Conservation (phyloP, 352 stramenopile genomes). For the Pythium monospermum region DNA sequence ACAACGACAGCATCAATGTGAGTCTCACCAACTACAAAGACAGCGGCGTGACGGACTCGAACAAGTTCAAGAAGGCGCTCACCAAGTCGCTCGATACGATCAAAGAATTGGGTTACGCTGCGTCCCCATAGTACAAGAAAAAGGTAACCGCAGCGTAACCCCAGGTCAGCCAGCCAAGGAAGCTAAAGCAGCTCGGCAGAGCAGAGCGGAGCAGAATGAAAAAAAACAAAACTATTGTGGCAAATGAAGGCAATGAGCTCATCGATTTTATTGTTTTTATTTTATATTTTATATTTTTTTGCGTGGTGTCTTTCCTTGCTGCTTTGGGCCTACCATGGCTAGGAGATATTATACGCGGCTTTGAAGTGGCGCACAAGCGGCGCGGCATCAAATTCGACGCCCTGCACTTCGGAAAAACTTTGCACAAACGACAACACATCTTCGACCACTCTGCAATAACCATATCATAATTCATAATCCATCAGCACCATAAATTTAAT, state of each 20-base stretch:
- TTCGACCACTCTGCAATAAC: slow-evolving; percentile 46
- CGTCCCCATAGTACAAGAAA: too few species aligned
- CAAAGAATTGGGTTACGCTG: slow-evolving; percentile 64
- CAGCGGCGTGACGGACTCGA: slow-evolving; percentile 55
- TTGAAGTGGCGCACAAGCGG: slow-evolving; percentile 60
- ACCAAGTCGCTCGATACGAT: slow-evolving; percentile 72
- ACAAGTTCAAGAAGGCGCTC: slow-evolving; percentile 65
- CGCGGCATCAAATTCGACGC: slow-evolving; percentile 60
- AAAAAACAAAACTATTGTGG: too few species aligned
- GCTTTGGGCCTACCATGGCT: neutral
- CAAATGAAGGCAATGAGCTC: neutral
- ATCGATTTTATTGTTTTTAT: too few species aligned
- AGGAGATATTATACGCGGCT: slow-evolving; percentile 37
- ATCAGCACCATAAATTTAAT: neutral
- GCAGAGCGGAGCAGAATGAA: too few species aligned
- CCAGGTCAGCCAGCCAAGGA: neutral
- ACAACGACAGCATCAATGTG: slow-evolving; percentile 79
- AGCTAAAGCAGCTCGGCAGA: neutral
- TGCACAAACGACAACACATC: slow-evolving; percentile 71
- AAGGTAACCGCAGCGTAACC: slow-evolving; percentile 31
- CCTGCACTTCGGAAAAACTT: slow-evolving; percentile 67
- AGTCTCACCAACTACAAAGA: slow-evolving; percentile 86
- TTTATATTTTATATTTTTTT: too few species aligned
- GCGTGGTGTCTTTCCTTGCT: neutral
- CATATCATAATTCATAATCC: neutral